phyloP scores from a whole-genome alignment of 2,329 filamentous ascomycete genomes.

The Zasmidium cellare region DNA sequence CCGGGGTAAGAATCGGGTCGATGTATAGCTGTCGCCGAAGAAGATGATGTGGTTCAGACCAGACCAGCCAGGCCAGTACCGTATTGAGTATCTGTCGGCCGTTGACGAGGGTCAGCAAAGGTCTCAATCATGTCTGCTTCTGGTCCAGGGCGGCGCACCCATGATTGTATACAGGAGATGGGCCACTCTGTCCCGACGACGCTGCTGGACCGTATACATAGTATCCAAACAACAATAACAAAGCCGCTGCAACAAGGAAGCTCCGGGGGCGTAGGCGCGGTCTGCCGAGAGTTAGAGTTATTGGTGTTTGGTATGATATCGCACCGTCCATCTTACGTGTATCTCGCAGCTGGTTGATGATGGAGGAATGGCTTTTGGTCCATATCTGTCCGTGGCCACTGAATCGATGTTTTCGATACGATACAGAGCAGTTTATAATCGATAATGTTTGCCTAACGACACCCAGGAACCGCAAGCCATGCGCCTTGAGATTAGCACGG shows the following conservation, averaged over 20 bases:
- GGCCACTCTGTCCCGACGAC: too few relatives aligned
- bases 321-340: not conserved
- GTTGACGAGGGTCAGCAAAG: too few relatives aligned
- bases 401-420: too few relatives aligned
- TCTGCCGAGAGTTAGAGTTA: not conserved
- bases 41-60: constrained; percentile 18
- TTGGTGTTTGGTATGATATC: not conserved
- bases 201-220: not conserved
- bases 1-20: constrained; percentile 58
- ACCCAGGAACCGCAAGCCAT: too few relatives aligned
- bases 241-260: not conserved
- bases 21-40: constrained; percentile 60
- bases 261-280: not conserved
- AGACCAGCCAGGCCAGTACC: constrained; percentile 11
- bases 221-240: constrained; percentile 2
- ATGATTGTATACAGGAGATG: constrained; percentile 3
- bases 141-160: not conserved
- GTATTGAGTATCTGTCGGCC: not conserved
- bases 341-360: not conserved
- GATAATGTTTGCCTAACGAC: too few relatives aligned
- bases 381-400: not conserved
- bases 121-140: too few relatives aligned
- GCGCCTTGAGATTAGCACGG: too few relatives aligned
- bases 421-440: too few relatives aligned
- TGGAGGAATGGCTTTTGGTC: constrained; percentile 1